Evolutionary conservation across 306 rosid genomes (phyloP).

Genomic region (Acacia melanoxylon): DNA sequence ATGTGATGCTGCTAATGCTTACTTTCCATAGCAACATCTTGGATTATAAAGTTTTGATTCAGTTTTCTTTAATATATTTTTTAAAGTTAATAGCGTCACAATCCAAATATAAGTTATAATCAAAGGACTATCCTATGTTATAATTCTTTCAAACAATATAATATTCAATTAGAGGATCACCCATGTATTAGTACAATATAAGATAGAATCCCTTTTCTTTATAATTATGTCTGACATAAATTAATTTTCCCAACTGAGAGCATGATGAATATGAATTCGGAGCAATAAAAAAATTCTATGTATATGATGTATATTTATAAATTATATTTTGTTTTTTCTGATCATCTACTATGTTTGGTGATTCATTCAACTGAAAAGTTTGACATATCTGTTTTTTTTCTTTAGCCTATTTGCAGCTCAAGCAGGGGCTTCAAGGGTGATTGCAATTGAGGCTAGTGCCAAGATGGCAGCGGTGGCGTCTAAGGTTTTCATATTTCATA

Average conservation of each 20-base stretch:
- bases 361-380: slow-evolving; percentile 2
- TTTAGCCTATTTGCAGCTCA: slow-evolving; percentile 82
- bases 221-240: not conserved
- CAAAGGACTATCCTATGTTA: slow-evolving; percentile 12
- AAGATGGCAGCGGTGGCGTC: slow-evolving; percentile 95
- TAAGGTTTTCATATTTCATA: slow-evolving; percentile 44
- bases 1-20: not conserved
- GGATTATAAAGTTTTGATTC: slow-evolving; percentile 14
- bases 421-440: slow-evolving; percentile 86
- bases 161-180: not conserved
- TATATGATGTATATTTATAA: not conserved
- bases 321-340: not conserved
- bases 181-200: not conserved
- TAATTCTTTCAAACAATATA: not conserved
- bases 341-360: slow-evolving; percentile 2
- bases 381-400: slow-evolving; percentile 16
- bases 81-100: not conserved
- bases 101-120: not conserved
- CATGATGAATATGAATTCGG: not conserved
- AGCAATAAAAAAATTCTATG: not conserved
- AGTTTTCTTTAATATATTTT: not conserved
- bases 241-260: not conserved
- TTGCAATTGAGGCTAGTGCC: slow-evolving; percentile 91
- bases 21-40: not conserved
- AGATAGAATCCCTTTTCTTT: not conserved